Base-by-base conservation (phyloP, 305 asterid species). In the Fraxinus dipetala region DNA sequence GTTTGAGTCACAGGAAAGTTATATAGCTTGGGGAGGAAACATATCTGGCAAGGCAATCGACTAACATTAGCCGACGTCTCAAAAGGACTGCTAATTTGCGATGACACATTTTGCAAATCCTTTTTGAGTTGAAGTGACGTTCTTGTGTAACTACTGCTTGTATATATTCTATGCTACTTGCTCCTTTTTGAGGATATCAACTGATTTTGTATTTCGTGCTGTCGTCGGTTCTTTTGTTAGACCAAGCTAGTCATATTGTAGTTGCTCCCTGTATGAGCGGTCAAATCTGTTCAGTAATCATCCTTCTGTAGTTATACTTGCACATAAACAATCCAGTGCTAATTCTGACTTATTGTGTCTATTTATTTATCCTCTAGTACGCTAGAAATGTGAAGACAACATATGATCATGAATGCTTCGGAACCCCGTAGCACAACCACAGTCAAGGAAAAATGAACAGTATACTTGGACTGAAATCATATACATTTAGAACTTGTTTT, bases 1-100 rank as follows among this genome's bases (percentile, higher is more conserved):
- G 81, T 95, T 95, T 75, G 96, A 84, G 74, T 95, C 99, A 26
- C 91, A 95, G 88, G 99, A 95, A 38, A 94, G 99, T 81, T 95
- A 85, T 85, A 51, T 92, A 28, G 93, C 98, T 5, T 95, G 97
- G 97, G 99, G 98, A 0, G 99, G 97, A 75, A 90, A 77, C 88
- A 24, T 78, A 35, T 86, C 11, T 80, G 89, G 86, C 86, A 85
- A 75, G 85, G 81, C 34, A 80, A 73, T 83, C 9, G 89, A 87
- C 36, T 84, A 82, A 61, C 16, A 32, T 9, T 48, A 43, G 18
- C 36, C 48, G 75, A 32, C 77, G 40, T 78, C 56, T 77, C 11
- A 18, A 38, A 38, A 40, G 38, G 43, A 69, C 51, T 56, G 80
- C 36, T 38, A 80, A 35, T 28, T 75, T 38, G 45, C 13, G 1